These are phyloP conservation scores for Athelia psychrophila DNA, from an alignment of 1,284 basidiomycete species.

Conservation along the genomic window DNA sequence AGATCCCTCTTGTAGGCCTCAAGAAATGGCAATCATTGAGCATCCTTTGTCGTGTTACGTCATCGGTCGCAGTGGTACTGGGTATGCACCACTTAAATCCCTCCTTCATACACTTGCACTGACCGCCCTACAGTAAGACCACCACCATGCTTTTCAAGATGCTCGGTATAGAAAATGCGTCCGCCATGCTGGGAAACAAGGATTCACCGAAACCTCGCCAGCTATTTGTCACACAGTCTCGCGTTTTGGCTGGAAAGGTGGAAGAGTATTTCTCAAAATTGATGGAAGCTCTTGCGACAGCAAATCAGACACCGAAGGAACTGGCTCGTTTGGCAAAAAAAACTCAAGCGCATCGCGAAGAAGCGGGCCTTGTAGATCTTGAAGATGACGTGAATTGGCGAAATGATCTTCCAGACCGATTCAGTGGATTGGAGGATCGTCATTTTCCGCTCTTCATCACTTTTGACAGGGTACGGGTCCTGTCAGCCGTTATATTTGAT, in stretches of 20 bases:
- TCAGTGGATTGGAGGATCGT: conserved; percentile 51
- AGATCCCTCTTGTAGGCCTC: conserved; percentile 32
- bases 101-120: neutral
- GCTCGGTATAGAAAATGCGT: conserved; percentile 58
- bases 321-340: conserved; percentile 24
- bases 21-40: conserved; percentile 62
- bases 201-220: conserved; percentile 49
- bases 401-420: conserved; percentile 49
- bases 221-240: conserved; percentile 71
- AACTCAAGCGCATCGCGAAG: conserved; percentile 20
- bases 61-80: conserved; percentile 71
- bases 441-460: conserved; percentile 76
- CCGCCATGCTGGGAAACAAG: conserved; percentile 29
- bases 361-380: conserved; percentile 40
- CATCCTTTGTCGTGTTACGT: conserved; percentile 64
- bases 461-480: conserved; percentile 49
- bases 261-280: conserved; percentile 62
- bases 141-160: conserved; percentile 77
- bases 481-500: neutral
- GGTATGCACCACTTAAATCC: conserved; percentile 37
- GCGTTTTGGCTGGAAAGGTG: conserved; percentile 63
- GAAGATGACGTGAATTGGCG: conserved; percentile 48
- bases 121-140: conserved; percentile 51
- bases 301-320: conserved; percentile 34
- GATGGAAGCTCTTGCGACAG: conserved; percentile 41